A percentile compares a stretch with the other conserved stretches of the same genome.
These are phyloP conservation scores for Beauveria brongniartii DNA, from an alignment of 2,329 filamentous ascomycete species.

Conservation along the genomic window DNA sequence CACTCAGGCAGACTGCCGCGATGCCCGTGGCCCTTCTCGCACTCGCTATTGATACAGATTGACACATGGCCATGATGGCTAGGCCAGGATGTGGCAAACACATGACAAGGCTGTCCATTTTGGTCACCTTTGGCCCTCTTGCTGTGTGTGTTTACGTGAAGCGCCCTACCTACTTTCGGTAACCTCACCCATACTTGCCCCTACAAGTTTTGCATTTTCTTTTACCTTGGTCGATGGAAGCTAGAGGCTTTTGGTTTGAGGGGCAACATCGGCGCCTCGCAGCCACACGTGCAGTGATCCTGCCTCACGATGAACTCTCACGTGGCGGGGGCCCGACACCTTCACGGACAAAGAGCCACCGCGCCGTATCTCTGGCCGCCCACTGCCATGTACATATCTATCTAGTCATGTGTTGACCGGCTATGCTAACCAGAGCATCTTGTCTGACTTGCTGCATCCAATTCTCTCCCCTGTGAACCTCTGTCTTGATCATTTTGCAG, in stretches of 20 bases:
- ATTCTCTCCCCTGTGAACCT: background rate
- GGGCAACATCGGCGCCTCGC: background rate
- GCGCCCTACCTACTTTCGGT: background rate
- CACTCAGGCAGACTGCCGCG: slow-evolving; percentile 2
- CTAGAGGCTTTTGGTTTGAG: background rate
- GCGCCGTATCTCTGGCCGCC: background rate
- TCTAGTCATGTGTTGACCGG: background rate
- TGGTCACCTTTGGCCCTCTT: background rate
- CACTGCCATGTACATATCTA: background rate
- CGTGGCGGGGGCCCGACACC: background rate
- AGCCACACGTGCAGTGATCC: slow-evolving; percentile 8
- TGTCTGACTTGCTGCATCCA: background rate
- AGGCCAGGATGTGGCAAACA: background rate
- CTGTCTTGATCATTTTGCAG: background rate
- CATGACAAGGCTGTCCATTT: background rate
- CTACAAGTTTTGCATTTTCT: background rate
- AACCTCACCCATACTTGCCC: background rate
- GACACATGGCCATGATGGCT: background rate
- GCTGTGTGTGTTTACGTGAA: background rate
- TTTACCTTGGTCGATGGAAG: background rate
- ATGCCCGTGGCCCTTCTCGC: slow-evolving; percentile 7
- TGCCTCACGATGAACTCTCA: background rate
- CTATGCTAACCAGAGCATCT: background rate
- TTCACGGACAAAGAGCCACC: background rate
- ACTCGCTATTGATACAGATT: slow-evolving; percentile 2